Evolutionary conservation across 495 filamentous ascomycete genomes (phyloP).

Genomic region (Corynascus novoguineensis): DNA sequence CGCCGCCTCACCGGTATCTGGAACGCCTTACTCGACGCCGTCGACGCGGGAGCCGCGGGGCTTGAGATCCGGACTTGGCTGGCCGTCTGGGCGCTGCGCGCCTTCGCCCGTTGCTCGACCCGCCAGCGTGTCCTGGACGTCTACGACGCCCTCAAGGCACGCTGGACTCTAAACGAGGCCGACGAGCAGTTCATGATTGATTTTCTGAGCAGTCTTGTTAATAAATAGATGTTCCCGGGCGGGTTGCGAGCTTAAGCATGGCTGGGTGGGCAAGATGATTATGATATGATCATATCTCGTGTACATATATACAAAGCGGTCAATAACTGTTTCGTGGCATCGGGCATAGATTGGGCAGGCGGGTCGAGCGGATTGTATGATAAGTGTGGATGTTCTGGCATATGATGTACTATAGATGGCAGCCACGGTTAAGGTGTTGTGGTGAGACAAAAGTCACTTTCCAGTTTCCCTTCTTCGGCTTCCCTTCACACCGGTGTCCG

Average conservation of each 20-base stretch:
- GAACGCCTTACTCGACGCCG: conserved; percentile 36
- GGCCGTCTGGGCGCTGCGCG: conserved; percentile 42
- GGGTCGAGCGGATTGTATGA: not conserved
- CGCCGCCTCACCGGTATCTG: conserved; percentile 50
- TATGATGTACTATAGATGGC: conserved; percentile 9
- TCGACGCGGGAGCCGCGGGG: conserved; percentile 30
- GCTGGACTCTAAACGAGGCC: conserved; percentile 31
- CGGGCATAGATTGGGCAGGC: not conserved
- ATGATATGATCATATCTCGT: no score
- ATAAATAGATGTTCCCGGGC: conserved; percentile 10
- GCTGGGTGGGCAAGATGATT: not conserved
- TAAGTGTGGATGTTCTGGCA: not conserved
- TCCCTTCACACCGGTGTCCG: no score
- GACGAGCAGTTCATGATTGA: conserved; percentile 38
- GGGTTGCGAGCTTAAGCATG: not conserved
- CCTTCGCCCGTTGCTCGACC: conserved; percentile 40
- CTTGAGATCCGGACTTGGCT: conserved; percentile 47
- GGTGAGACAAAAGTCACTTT: not conserved
- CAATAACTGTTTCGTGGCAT: not conserved
- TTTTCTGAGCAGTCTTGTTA: conserved; percentile 22
- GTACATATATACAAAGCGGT: no score
- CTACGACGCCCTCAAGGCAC: conserved; percentile 36
- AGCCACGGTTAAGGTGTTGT: not conserved
- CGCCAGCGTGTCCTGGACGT: conserved; percentile 34
- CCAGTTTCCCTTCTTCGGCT: no score